A percentile compares a stretch with the other conserved stretches of the same genome.
These are phyloP conservation scores for Globisporangium perplexum DNA, from an alignment of 352 stramenopile species.

Conservation along the genomic window DNA sequence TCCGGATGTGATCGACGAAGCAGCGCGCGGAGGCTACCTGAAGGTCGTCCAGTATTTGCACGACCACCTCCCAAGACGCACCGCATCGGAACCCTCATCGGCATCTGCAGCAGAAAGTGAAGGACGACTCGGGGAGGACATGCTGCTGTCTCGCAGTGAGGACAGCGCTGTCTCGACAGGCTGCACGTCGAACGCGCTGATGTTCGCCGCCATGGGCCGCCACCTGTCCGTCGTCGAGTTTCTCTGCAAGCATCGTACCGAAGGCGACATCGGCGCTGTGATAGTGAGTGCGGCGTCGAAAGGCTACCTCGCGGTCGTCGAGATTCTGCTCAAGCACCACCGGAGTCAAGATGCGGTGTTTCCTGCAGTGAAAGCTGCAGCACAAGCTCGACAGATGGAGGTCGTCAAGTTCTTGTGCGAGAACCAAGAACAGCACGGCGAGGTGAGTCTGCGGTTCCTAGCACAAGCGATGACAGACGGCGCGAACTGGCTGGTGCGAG, in stretches of 20 bases:
- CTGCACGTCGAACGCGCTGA: background rate
- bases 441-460: too few relatives aligned
- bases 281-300: background rate
- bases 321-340: background rate
- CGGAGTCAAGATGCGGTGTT: too few relatives aligned
- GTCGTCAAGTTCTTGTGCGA: too few relatives aligned
- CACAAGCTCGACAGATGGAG: too few relatives aligned
- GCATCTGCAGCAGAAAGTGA: background rate
- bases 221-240: background rate
- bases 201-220: background rate
- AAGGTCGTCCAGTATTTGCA: background rate
- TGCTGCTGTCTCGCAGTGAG: background rate
- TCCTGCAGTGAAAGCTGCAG: too few relatives aligned
- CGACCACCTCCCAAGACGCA: background rate
- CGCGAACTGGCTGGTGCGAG: too few relatives aligned
- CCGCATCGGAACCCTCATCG: too few relatives aligned
- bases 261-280: background rate
- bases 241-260: background rate
- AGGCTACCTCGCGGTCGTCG: background rate
- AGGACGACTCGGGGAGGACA: background rate
- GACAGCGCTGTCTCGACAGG: background rate
- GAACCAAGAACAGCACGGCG: too few relatives aligned
- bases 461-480: too few relatives aligned
- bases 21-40: background rate
- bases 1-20: background rate